Evolutionary conservation across 2,329 filamentous ascomycete genomes (phyloP).

Genomic region (Fusarium neocosmosporiellum): DNA sequence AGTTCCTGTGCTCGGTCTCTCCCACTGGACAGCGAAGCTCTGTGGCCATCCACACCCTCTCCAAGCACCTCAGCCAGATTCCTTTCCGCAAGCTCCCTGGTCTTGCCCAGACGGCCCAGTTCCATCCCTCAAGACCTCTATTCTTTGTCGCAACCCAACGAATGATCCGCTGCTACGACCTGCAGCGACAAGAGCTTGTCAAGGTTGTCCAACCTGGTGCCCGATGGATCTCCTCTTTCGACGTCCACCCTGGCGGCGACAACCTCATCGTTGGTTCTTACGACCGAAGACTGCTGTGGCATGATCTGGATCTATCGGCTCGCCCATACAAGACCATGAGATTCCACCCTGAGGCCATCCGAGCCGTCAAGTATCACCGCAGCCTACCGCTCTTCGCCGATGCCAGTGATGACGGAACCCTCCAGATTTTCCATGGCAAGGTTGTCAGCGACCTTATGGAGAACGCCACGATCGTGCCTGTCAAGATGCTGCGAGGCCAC

Average conservation of each 20-base stretch:
- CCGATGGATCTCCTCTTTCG: conserved; percentile 92
- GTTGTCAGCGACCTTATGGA: conserved; percentile 95
- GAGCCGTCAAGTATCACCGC: conserved; percentile 88
- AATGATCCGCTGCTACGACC: conserved; percentile 91
- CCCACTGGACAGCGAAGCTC: conserved; percentile 81
- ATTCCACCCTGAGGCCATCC: conserved; percentile 93
- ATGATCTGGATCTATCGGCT: conserved; percentile 91
- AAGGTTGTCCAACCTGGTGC: conserved; percentile 95
- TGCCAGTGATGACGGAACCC: conserved; percentile 90
- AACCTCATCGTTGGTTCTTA: conserved; percentile 96
- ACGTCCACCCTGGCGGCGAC: conserved; percentile 92
- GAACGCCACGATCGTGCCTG: conserved; percentile 93
- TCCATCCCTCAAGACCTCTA: conserved; percentile 91
- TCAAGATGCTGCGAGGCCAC: conserved; percentile 94
- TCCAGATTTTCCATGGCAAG: conserved; percentile 97
- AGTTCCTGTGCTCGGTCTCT: conserved; percentile 93
- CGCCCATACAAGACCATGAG: conserved; percentile 96
- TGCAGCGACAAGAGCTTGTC: conserved; percentile 89
- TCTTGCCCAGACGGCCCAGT: conserved; percentile 86
- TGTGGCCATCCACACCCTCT: conserved; percentile 93
- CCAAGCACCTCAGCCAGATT: conserved; percentile 93
- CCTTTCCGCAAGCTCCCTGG: conserved; percentile 86
- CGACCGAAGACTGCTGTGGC: conserved; percentile 93
- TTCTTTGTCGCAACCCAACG: conserved; percentile 98
- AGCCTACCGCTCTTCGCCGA: conserved; percentile 90